Evolutionary conservation across 345 rosid species (phyloP), one percentile per base, ranked within the genome.

Genomic region (Boechera divaricarpa): DNA sequence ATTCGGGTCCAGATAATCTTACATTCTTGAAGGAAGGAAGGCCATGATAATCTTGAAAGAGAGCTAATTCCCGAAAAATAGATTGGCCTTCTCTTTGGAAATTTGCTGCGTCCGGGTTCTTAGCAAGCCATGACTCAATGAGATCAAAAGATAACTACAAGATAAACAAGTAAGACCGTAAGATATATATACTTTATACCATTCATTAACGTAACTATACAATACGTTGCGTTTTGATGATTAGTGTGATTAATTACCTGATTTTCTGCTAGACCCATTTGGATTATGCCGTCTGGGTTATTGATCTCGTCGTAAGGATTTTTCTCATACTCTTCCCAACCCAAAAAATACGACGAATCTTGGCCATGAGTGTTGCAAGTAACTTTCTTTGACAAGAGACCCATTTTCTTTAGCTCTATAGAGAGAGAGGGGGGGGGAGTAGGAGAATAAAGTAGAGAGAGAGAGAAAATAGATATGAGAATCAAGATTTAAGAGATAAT

Each of bases 251-350:
- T 41, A 7, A 24, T 31, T 78, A 84, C 94, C 84, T 88, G 92
- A 80, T 89, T 91, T 72, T 91, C 96, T 48, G 97, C 97, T 24
- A 91, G 88, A 61, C 97, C 94, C 94, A 91, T 89, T 67, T 89
- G 94, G 66, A 91, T 89, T 66, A 91, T 89, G 44, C 97, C 97
- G 13, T 67, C 29, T 1, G 94, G 92, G 56, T 91, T 91, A 53
- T 82, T 85, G 71, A 79, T 78, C 35, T 80, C 80, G 32, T 91
- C 89, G 63, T 85, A 89, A 26, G 92, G 97, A 76, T 91, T 87
- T 48, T 89, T 91, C 75, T 91, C 94, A 52, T 89, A 89, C 38
- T 89, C 93, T 68, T 87, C 70, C 96, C 96, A 91, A 41, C 96
- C 96, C 42, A 84, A 70, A 80, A 91, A 91, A 69, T 91, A 91